phyloP scores from a whole-genome alignment of 192 early-diverging fungal genomes.

The Backusella westeae region DNA sequence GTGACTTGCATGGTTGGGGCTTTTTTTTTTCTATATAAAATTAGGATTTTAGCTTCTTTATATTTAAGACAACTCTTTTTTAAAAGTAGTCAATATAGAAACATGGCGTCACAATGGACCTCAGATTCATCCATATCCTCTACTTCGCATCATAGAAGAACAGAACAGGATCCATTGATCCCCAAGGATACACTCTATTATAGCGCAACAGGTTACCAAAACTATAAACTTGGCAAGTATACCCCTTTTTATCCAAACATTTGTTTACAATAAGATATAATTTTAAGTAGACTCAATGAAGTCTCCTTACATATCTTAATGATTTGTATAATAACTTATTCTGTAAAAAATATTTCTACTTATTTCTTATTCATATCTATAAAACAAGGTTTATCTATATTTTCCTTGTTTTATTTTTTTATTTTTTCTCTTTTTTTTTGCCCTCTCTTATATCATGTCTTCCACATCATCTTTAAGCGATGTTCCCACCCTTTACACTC shows the following conservation, averaged over 20 bases:
- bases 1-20: neutral
- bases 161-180: conserved; percentile 10
- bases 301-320: neutral
- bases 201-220: neutral
- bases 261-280: neutral
- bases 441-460: neutral
- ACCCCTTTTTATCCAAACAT: neutral
- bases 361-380: neutral
- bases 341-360: neutral
- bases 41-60: neutral
- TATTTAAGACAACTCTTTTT: no score
- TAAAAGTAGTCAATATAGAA: no score
- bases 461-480: neutral
- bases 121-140: neutral
- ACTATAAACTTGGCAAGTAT: neutral
- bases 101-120: neutral
- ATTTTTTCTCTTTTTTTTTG: neutral
- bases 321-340: neutral
- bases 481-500: neutral
- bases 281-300: neutral
- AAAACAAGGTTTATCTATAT: neutral
- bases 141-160: neutral
- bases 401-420: neutral
- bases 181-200: neutral
- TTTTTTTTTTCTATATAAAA: neutral